phyloP scores from a whole-genome alignment of 306 rosid genomes.

The Herpetospermum pedunculosum region DNA sequence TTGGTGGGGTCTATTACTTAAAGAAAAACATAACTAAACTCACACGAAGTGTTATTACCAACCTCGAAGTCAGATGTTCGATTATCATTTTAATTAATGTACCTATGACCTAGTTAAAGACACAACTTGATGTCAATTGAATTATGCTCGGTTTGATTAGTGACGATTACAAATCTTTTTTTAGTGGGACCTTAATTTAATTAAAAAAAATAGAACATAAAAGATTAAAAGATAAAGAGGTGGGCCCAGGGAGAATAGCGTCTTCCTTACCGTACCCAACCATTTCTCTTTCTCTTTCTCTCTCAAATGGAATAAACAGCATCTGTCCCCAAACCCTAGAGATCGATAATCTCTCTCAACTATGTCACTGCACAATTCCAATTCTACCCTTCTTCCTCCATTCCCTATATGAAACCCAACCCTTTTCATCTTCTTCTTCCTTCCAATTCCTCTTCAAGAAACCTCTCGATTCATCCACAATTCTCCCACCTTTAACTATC shows the following conservation, averaged over 20 bases:
- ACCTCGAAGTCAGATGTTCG: no score
- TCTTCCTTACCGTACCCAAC: background rate
- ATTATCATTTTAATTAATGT: no score
- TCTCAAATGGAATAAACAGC: background rate
- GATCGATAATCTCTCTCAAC: no score
- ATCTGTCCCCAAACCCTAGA: no score
- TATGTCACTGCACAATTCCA: background rate
- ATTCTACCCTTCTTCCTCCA: background rate
- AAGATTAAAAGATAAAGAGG: background rate
- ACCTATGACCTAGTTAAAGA: no score
- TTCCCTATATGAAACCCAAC: background rate
- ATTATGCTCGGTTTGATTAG: no score
- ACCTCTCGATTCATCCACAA: background rate
- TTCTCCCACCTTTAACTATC: background rate
- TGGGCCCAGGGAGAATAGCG: background rate
- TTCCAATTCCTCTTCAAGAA: background rate
- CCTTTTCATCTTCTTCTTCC: background rate
- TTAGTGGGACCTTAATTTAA: no score
- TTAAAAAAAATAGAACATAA: background rate
- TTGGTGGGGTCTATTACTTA: no score
- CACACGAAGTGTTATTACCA: no score
- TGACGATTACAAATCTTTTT: no score
- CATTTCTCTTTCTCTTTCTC: background rate
- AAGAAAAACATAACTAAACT: no score
- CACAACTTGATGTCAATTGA: no score